Base-by-base conservation (phyloP, 108 stramenopile genomes). In the Licmophora abbreviata region DNA sequence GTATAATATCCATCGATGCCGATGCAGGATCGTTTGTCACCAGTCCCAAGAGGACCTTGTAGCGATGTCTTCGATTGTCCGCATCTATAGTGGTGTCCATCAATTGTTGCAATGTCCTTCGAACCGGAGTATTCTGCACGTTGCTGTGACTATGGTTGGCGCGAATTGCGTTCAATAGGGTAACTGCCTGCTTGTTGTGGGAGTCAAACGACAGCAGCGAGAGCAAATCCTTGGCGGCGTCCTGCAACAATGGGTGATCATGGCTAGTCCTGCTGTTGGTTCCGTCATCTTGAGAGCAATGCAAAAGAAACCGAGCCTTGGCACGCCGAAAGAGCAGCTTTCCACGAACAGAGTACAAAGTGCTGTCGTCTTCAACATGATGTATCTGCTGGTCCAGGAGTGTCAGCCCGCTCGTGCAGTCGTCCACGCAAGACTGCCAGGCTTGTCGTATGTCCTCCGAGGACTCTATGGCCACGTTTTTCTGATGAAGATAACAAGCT, bases 291-390 rank as follows among this genome's bases (percentile, higher is more conserved):
- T 60, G 56, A n/a, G n/a, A n/a, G n/a, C n/a, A n/a, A n/a, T n/a
- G n/a, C n/a, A n/a, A n/a, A 57, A 72, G 36, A 54, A 64, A 75
- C 14, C 48, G 54, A 8, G 85, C 78, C 56, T 82, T 91, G 38
- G 89, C 80, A 35, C 89, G 71, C 44, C 89, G 75, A 59, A 74
- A 91, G 27, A 84, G 54, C 37, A 91, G 40, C 52, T 91, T 91
- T 9, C 58, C 58, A 56, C 81, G 63, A 15, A 79, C 47, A 15
- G 29, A 18, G 43, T 29, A 55, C 28, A 15, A 21, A 12, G 42
- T 40, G 11, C 15, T 32, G 25, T 29, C 23, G n/a, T n/a, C n/a
- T n/a, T n/a, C n/a, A n/a, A n/a, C n/a, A n/a, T n/a, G n/a, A n/a
- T n/a, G n/a, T n/a, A n/a, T n/a, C 32, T 32, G 9, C n/a, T 15